These are phyloP conservation scores for Colletotrichum sp. DNA, from an alignment of 2,329 filamentous ascomycete genomes.

Conservation along the genomic window DNA sequence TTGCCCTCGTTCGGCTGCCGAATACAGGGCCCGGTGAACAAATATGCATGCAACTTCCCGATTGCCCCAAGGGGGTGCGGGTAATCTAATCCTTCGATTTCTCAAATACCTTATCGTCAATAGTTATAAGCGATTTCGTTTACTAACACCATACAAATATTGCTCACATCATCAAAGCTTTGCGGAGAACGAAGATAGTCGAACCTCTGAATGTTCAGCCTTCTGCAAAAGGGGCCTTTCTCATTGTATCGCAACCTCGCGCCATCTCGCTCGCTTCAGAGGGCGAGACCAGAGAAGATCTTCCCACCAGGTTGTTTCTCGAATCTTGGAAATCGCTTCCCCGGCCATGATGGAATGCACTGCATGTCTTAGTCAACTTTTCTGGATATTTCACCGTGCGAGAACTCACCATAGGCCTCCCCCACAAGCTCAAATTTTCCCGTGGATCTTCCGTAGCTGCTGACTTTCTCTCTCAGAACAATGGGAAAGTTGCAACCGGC, in stretches of 20 bases:
- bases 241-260: not conserved
- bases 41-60: no score
- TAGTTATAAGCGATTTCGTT: fast-evolving
- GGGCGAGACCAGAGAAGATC: not conserved
- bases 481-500: not conserved
- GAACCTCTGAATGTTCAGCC: no score
- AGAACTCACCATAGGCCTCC: not conserved
- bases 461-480: not conserved
- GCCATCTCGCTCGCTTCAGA: not conserved
- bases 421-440: not conserved
- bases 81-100: no score
- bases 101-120: no score
- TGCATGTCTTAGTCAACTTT: not conserved
- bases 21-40: no score
- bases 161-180: no score
- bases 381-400: fast-evolving
- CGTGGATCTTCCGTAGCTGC: not conserved
- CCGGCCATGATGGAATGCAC: not conserved
- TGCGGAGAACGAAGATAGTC: no score
- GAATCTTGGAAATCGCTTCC: not conserved
- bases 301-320: not conserved
- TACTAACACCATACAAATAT: no score
- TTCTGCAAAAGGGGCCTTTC: no score
- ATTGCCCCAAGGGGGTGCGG: no score
- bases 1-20: no score